phyloP scores from a whole-genome alignment of 139 green algal species.

The Volvox reticuliferus region DNA sequence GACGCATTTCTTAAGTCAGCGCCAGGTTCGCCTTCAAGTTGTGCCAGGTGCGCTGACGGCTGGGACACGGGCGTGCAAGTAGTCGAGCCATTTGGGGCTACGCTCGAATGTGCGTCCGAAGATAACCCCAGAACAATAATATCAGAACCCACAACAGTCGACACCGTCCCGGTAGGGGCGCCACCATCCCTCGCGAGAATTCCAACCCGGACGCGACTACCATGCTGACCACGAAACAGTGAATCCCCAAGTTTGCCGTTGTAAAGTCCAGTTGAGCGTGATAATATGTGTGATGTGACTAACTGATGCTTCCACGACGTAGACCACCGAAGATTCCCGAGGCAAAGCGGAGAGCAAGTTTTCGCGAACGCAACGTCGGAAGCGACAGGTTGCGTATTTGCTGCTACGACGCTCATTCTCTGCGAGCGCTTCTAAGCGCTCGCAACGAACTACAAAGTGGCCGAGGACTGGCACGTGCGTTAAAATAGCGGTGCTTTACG shows the following conservation, averaged over 20 bases:
- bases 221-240: neutral
- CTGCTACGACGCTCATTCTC: slow-evolving; percentile 8
- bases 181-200: neutral
- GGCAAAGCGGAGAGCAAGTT: neutral
- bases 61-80: neutral
- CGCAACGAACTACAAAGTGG: neutral
- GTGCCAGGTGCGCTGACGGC: no score
- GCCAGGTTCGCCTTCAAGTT: neutral
- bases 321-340: neutral
- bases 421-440: slow-evolving; percentile 18
- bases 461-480: neutral
- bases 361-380: neutral
- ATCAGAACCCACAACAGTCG: neutral
- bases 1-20: neutral
- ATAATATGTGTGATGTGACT: neutral
- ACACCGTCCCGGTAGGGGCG: neutral
- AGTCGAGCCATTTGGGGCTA: neutral
- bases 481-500: neutral
- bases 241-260: neutral
- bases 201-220: neutral
- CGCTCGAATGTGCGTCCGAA: neutral
- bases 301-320: neutral
- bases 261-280: neutral
- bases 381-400: neutral
- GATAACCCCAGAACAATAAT: neutral